Evolutionary conservation across 345 rosid genomes (phyloP), one percentile per base, ranked within the genome.

Genomic region (Leavenworthia alabamica): DNA sequence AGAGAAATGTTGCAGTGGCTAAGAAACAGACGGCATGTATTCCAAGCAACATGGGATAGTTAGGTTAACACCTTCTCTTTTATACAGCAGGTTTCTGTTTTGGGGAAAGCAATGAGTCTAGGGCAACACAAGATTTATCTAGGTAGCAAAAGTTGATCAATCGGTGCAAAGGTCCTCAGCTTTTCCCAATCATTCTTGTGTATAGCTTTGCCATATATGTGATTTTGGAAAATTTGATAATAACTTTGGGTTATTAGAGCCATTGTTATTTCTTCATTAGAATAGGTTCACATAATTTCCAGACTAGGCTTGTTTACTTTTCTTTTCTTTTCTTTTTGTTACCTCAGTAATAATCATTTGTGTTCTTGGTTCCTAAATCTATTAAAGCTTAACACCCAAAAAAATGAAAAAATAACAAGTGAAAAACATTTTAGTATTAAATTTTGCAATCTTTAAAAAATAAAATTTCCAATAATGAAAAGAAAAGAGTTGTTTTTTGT

Each of bases 1-100:
- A 80, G 82, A 78, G 99, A 93, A 44, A 75, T 93, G 81, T 58
- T 90, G 64, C 78, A 86, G n/a, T 93, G 99, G 99, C 74, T 93
- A 65, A 82, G 81, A 82, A 88, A 78, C 70, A 87, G 99, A 73
- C 79, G 81, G n/a, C 27, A 80, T 1, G 67, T 80, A 45, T 87
- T 76, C 51, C 86, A 83, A 75, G 85, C 95, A 3, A 64, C 77
- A 80, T 89, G 96, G 95, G 97, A 89, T 80, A 64, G 82, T 57
- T 71, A 71, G 75, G 40, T n/a, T n/a, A 19, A 37, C 33, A 13
- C 20, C 45, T 46, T 46, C 6, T 50, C 28, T 44, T 13, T 53
- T 56, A 39, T 62, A 40, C 27, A 40, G 52, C 15, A 51, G 37
- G 49, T 70, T 53, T 47, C 61, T 33, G 35, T 46, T 39, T 62